Conservation (phyloP, 2,329 filamentous ascomycete species). For the Arthrobotrys megalospora region DNA sequence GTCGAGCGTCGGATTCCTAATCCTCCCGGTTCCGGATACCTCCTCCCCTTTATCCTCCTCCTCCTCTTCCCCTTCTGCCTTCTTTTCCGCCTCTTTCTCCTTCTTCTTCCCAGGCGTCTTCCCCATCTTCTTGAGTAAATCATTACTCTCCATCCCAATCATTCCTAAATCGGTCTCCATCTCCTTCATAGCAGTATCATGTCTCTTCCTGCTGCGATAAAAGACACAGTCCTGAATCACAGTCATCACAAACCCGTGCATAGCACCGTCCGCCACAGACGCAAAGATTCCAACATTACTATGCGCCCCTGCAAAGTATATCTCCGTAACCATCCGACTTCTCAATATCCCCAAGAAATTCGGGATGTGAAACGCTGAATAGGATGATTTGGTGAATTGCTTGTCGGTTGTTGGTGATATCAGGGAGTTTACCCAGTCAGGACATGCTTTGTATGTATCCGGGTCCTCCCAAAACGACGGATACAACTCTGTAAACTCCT, state of each 20-base stretch:
- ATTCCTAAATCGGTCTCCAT: conserved; percentile 80
- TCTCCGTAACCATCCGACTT: conserved; percentile 74
- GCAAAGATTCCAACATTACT: conserved; percentile 92
- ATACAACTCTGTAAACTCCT: conserved; percentile 44
- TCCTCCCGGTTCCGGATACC: conserved; percentile 36
- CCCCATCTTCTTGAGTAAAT: conserved; percentile 61
- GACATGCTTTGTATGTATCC: conserved; percentile 17
- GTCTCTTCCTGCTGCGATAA: conserved; percentile 79
- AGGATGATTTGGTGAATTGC: conserved; percentile 77
- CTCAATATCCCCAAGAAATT: conserved; percentile 74
- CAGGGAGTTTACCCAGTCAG: conserved; percentile 20
- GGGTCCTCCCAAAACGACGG: conserved; percentile 35
- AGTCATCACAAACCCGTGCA: conserved; percentile 88
- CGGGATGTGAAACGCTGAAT: conserved; percentile 87
- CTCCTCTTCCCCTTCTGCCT: conserved; percentile 14
- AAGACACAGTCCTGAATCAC: conserved; percentile 91
- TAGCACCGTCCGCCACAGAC: conserved; percentile 89
- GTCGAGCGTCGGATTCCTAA: conserved; percentile 52
- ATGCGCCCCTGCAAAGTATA: conserved; percentile 89
- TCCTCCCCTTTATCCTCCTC: conserved; percentile 45
- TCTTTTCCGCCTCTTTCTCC: conserved; percentile 7
- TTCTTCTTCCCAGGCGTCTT: conserved; percentile 38
- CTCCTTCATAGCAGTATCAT: conserved; percentile 78
- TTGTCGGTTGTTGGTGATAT: conserved; percentile 60
- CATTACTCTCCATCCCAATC: conserved; percentile 54